Conservation (phyloP, 257 asterid species). For the Solanum chilense region DNA sequence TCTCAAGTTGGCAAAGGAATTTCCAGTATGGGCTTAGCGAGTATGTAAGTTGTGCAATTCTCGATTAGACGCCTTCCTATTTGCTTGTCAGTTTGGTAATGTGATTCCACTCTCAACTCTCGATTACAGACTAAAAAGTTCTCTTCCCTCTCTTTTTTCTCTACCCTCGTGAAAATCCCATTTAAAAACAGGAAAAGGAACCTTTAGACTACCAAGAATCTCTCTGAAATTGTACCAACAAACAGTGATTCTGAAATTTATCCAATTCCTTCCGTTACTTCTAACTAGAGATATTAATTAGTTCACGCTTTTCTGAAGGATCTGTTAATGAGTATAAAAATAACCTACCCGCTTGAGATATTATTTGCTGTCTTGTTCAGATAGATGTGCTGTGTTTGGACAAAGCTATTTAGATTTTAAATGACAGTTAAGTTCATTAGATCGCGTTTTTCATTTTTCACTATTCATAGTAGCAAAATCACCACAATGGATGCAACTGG, state of each 20-base stretch:
- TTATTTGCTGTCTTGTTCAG: neutral
- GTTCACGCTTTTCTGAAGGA: neutral
- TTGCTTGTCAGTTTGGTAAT: neutral
- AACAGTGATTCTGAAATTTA: neutral
- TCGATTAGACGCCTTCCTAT: neutral
- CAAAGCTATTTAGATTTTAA: neutral
- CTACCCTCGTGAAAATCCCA: neutral
- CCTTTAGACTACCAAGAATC: neutral
- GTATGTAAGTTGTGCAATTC: neutral
- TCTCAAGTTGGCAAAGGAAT: neutral
- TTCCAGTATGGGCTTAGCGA: neutral
- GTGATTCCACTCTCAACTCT: neutral
- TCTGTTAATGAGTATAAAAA: neutral
- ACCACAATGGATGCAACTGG: neutral
- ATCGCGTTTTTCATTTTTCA: neutral
- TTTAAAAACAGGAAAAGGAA: neutral
- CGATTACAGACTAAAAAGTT: neutral
- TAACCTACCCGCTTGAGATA: neutral
- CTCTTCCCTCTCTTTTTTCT: neutral
- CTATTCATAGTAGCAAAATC: neutral
- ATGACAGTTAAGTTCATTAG: neutral
- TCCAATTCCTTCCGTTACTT: neutral
- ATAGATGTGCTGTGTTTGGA: neutral
- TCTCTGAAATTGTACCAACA: neutral
- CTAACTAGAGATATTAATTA: neutral